These are phyloP conservation scores for Trypanosoma scelopori DNA, from an alignment of 208 protist genomes.

Conservation along the genomic window DNA sequence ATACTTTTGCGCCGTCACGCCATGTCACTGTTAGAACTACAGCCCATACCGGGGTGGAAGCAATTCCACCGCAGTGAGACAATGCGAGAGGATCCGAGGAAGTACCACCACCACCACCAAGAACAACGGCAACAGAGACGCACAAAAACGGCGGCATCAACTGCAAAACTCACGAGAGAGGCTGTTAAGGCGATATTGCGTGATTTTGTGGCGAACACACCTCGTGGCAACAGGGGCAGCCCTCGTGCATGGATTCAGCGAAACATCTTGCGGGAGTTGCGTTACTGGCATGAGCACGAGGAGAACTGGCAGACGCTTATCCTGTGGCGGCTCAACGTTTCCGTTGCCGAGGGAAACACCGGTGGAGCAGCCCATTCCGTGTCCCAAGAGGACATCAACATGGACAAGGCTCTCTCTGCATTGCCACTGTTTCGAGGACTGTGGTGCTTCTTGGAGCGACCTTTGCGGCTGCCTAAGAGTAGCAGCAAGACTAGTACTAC, in stretches of 20 bases:
- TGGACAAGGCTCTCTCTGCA: constrained; percentile 11
- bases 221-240: neutral
- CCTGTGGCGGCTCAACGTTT: constrained; percentile 19
- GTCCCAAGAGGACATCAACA: neutral
- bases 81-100: neutral
- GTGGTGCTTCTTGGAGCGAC: constrained; percentile 53
- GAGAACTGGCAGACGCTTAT: constrained; percentile 55
- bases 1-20: constrained; percentile 23
- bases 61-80: neutral
- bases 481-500: neutral
- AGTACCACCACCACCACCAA: neutral
- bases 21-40: constrained; percentile 9
- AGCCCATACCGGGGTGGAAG: neutral
- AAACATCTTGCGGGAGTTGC: constrained; percentile 49
- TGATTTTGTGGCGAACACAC: constrained; percentile 19
- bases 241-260: neutral
- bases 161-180: constrained; percentile 6
- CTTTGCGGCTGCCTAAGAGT: neutral
- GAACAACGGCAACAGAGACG: neutral
- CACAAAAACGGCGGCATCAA: neutral
- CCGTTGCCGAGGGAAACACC: neutral
- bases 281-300: constrained; percentile 48
- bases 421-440: constrained; percentile 61
- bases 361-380: neutral
- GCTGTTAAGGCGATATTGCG: constrained; percentile 14